These are phyloP conservation scores for Russula compacta DNA, from an alignment of 768 basidiomycete species.

Conservation along the genomic window DNA sequence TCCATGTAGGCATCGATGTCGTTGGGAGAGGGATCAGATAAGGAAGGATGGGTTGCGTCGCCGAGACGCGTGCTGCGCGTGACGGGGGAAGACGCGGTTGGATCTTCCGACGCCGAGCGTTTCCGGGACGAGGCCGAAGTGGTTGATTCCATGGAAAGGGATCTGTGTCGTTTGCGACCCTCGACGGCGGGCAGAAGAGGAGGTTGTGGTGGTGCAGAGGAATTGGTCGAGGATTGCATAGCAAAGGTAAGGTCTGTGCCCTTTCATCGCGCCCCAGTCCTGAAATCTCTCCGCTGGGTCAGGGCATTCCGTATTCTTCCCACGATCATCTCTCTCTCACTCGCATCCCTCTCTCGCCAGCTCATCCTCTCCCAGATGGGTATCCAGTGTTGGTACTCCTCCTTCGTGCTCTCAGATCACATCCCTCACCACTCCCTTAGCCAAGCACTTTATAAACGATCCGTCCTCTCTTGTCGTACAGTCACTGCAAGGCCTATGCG, in stretches of 20 bases:
- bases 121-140: conserved; percentile 67
- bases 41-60: conserved; percentile 13
- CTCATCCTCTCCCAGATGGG: conserved; percentile 1
- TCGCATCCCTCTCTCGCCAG: too few species aligned
- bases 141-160: conserved; percentile 66
- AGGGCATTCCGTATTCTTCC: neutral
- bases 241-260: neutral
- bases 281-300: neutral
- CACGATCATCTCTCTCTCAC: neutral
- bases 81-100: conserved; percentile 34
- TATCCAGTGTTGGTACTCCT: neutral
- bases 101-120: conserved; percentile 66
- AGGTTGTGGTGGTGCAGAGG: neutral
- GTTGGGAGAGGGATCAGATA: conserved; percentile 26
- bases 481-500: conserved; percentile 64
- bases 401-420: neutral
- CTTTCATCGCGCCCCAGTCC: neutral
- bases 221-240: conserved; percentile 7
- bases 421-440: conserved; percentile 12
- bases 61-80: conserved; percentile 28
- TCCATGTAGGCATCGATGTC: conserved; percentile 51
- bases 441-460: conserved; percentile 74
- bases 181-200: conserved; percentile 2
- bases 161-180: conserved; percentile 39
- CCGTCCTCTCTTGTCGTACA: conserved; percentile 66